Evolutionary conservation across 768 basidiomycete species (phyloP), one percentile per base, ranked within the genome.

Genomic region (Astraeus odoratus): DNA sequence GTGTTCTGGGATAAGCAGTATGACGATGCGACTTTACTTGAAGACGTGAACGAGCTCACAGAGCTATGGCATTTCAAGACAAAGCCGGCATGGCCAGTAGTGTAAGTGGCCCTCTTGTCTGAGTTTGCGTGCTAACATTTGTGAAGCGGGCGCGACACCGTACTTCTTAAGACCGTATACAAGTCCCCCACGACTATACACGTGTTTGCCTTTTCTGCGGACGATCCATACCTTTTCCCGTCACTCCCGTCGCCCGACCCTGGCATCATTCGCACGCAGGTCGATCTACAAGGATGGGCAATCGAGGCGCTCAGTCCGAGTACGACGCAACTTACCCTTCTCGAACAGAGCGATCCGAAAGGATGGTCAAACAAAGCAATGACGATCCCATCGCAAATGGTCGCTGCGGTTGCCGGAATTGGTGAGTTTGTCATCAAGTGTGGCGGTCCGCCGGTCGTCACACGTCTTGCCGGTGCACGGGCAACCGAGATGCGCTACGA

Each of bases 241-340:
- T 75, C 72, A 49, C 76, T 78, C 51, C 89, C 76, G 37, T 70
- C 70, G 9, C 70, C 66, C 1, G 89, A 87, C 39, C 81, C 86
- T 0, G 85, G 77, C 52, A 76, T 86, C 40, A 95, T 96, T 50
- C 85, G 94, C 6, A 90, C 89, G 0, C 94, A 98, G 62, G 83
- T 95, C n/a, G 93, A 96, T 60, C 71, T 99, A n/a, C 93, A 92
- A 67, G 96, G 95, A 38, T 98, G 94, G 89, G 89, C 95, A 1
- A 92, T 99, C 54, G 95, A 98, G 64, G 78, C 87, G 0, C 71
- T 99, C 8, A 97, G 94, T 1, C 96, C 95, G 0, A 97, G 81
- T 2, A 98, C 96, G 2, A 96, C 94, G 0, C 78, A 88, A 9
- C 80, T 99, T 49, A 96, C 93, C 0, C 70, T 99, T 1, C 76